These are phyloP conservation scores for Populus alba DNA, from an alignment of 345 rosid genomes.

Conservation along the genomic window DNA sequence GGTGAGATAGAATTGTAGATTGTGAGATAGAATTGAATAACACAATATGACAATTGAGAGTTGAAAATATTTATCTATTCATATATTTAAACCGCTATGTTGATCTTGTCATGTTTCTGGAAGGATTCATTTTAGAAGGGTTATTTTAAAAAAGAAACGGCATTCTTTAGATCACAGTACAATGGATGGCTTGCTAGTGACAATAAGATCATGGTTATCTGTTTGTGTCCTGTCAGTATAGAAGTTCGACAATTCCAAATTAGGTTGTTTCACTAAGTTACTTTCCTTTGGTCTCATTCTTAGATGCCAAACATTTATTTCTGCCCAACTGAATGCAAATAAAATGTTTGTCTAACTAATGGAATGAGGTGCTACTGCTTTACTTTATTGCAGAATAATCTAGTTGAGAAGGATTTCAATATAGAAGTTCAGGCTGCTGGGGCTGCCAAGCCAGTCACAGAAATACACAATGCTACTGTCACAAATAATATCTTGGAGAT, in stretches of 20 bases:
- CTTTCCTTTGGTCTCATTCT: background rate
- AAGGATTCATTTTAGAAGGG: background rate
- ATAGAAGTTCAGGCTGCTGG: background rate
- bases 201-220: background rate
- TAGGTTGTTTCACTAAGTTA: background rate
- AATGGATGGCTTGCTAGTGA: background rate
- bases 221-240: background rate
- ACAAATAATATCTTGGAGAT: slow-evolving; percentile 8
- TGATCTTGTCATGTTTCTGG: background rate
- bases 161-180: background rate
- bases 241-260: background rate
- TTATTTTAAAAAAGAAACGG: too few relatives aligned
- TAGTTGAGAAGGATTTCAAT: slow-evolving; percentile 11
- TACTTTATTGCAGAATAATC: background rate
- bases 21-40: background rate
- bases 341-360: background rate
- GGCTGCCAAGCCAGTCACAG: background rate
- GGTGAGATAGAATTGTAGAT: slow-evolving; percentile 13
- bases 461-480: background rate
- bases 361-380: background rate
- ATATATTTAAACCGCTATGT: background rate
- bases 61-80: background rate
- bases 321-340: background rate
- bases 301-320: background rate
- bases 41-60: background rate